These are phyloP conservation scores for Collybiopsis confluens DNA, from an alignment of 768 basidiomycete species.

Conservation along the genomic window DNA sequence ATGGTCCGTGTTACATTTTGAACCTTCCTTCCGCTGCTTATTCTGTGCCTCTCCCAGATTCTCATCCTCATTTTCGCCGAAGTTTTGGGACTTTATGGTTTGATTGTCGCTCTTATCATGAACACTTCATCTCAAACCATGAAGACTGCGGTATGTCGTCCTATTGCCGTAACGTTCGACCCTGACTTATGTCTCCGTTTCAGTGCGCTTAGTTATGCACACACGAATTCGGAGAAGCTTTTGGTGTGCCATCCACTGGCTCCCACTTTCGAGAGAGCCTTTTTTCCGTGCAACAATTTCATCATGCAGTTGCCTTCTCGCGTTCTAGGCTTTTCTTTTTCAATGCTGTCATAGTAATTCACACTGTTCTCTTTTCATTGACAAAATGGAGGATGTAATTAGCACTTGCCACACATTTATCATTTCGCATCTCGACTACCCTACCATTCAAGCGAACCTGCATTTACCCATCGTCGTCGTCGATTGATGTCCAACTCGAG, in stretches of 20 bases:
- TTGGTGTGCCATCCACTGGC: no score
- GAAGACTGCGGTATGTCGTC: constrained; percentile 12
- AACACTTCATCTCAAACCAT: constrained; percentile 62
- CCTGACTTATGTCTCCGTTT: no score
- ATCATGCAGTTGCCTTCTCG: not conserved
- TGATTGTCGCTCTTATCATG: constrained; percentile 96
- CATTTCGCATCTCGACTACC: not conserved
- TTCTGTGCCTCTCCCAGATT: constrained; percentile 45
- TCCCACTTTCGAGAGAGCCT: no score
- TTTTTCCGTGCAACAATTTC: not conserved
- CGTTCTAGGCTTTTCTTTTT: not conserved
- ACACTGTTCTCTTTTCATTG: not conserved
- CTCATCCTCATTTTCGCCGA: constrained; percentile 98
- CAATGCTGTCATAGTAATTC: not conserved
- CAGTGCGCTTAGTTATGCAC: not conserved
- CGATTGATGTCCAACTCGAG: constrained; percentile 33
- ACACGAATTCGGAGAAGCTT: no score
- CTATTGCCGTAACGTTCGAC: no score
- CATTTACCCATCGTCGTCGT: not conserved
- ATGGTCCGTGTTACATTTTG: constrained; percentile 53
- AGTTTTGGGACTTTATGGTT: constrained; percentile 89
- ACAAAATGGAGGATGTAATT: not conserved
- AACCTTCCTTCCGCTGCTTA: not conserved
- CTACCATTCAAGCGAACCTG: not conserved
- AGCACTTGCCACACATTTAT: not conserved